Conservation (phyloP, 148 eudicot species). For the Spergularia bocconei region DNA sequence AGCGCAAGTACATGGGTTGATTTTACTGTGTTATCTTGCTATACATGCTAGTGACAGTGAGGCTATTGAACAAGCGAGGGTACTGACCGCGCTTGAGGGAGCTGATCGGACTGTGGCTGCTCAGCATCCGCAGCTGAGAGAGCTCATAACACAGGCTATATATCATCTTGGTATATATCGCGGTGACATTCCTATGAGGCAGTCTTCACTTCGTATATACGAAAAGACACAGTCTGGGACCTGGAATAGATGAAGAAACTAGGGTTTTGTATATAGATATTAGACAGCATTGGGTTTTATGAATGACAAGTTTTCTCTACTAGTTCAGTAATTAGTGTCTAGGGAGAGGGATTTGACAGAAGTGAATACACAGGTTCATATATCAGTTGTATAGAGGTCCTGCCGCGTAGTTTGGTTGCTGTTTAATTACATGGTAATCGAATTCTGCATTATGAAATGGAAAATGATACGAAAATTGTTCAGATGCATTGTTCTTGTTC, state of each 20-base stretch:
- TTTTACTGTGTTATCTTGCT: slow-evolving; percentile 65
- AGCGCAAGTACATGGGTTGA: slow-evolving; percentile 42
- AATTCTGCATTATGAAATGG: neutral
- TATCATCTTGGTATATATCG: slow-evolving; percentile 53
- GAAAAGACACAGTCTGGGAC: neutral
- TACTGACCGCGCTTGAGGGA: slow-evolving; percentile 59
- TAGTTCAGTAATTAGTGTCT: neutral
- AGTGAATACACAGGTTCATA: neutral
- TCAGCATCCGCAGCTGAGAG: slow-evolving; percentile 37
- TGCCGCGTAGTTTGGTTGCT: neutral
- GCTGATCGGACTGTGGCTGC: slow-evolving; percentile 35
- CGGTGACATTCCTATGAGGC: slow-evolving; percentile 35
- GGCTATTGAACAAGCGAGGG: slow-evolving; percentile 50
- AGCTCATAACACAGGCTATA: slow-evolving; percentile 49
- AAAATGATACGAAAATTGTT: neutral
- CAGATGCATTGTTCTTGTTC: too few species aligned
- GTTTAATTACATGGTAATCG: neutral
- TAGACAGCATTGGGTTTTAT: neutral
- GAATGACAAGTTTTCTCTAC: too few species aligned
- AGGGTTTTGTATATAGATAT: neutral
- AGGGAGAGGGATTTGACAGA: neutral
- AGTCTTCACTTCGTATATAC: slow-evolving; percentile 25
- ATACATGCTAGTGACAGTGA: slow-evolving; percentile 51
- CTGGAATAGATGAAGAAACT: neutral
- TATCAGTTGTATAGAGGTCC: neutral